phyloP scores from a whole-genome alignment of 495 filamentous ascomycete genomes.

The Aspergillus conjunctus region DNA sequence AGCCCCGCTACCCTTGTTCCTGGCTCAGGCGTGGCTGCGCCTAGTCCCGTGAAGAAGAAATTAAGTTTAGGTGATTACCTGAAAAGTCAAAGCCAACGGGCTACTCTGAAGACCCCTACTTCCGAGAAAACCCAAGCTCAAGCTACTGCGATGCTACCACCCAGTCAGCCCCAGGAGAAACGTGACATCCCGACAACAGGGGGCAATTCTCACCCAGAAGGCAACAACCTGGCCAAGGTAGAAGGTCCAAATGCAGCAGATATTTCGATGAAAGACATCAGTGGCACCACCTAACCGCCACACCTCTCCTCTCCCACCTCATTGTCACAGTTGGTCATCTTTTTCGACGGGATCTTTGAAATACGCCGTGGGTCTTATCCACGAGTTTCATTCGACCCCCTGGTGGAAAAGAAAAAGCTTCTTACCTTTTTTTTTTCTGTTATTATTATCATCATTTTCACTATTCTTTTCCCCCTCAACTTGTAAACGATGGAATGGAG shows the following conservation, averaged over 20 bases:
- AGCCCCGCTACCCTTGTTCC: conserved; percentile 23
- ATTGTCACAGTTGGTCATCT: conserved; percentile 27
- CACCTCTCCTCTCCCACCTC: conserved; percentile 30
- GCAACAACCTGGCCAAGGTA: conserved; percentile 17
- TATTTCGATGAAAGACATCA: conserved; percentile 38
- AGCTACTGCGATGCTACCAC: conserved; percentile 29
- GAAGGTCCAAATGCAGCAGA: conserved; percentile 29
- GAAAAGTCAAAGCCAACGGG: conserved; percentile 40
- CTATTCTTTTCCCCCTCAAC: conserved; percentile 15
- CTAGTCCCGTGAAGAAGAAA: conserved; percentile 65
- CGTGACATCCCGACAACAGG: conserved; percentile 14
- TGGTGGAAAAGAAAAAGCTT: conserved; percentile 8
- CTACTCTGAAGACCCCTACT: conserved; percentile 44
- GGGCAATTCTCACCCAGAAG: conserved; percentile 22
- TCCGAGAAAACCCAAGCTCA: conserved; percentile 43
- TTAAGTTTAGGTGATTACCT: conserved; percentile 70
- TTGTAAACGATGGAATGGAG: conserved; percentile 30
- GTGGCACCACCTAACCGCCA: conserved; percentile 30
- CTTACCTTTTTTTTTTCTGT: conserved; percentile 18
- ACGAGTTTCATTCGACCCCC: conserved; percentile 2
- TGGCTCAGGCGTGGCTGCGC: conserved; percentile 43
- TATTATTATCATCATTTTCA: conserved; percentile 3
- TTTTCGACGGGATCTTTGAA: conserved; percentile 12
- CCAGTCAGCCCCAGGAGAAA: conserved; percentile 26
- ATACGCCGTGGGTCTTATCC: conserved; percentile 9